Evolutionary conservation across 2,329 filamentous ascomycete genomes (phyloP), one percentile per base, ranked within the genome.

Genomic region (Monosporascus sp.): DNA sequence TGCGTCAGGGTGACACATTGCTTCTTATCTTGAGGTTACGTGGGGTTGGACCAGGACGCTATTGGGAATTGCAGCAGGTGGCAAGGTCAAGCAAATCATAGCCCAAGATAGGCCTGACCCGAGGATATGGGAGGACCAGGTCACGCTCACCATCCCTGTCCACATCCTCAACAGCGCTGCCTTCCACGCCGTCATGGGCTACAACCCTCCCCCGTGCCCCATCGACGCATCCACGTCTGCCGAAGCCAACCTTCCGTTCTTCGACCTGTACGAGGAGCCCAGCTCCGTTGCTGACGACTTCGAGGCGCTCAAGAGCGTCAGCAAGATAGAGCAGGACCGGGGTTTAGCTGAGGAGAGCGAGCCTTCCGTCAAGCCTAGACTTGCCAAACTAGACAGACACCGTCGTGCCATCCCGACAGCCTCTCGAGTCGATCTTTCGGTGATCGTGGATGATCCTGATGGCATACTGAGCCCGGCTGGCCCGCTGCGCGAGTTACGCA

Each of bases 111-210:
- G 17, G 1, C 19, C 47, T 3, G 26, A 45, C 5, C 24, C 55
- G 2, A 45, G 7, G 2, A 24, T 19, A 2, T 62, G 55, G 58
- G 41, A 46, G 8, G 48, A 38, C 14, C 50, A 48, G 17, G 44
- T 48, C 16, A 60, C 60, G 2, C 56, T 60, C 7, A 54, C 54
- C 1, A 53, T 64, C 5, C 50, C 58, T 1, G 65, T 73, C 0
- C 71, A 75, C 51, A 69, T 75, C n/a, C 62, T 76, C 36, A 71
- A 75, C 60, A 65, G 64, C 2, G 50, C 49, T 0, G 38, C 50
- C 14, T 76, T 74, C 59, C 49, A 61, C 5, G 27, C 56, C 2
- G 61, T 74, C 40, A 76, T 72, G 5, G 73, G 73, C 3, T 45
- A 54, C 1, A n/a, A 54, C 0, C 66, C 71, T 5, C 73, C 71